phyloP scores from a whole-genome alignment of 148 eudicot species.

The Amaranthus palmeri region DNA sequence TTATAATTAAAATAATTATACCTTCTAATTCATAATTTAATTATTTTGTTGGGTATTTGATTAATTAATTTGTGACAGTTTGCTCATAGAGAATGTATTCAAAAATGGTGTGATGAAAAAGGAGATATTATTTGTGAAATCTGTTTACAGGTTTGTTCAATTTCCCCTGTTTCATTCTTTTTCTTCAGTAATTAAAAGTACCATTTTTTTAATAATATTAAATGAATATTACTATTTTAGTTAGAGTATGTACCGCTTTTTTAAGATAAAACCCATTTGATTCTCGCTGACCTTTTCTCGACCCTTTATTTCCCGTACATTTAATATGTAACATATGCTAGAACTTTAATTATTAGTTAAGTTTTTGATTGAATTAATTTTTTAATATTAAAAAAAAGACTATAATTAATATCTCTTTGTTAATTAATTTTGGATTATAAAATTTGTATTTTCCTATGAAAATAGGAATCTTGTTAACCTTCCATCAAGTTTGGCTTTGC shows the following conservation, averaged over 20 bases:
- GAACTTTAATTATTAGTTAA: not conserved
- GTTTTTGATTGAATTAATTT: not conserved
- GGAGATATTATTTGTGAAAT: slow-evolving; percentile 88
- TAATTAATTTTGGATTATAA: not conserved
- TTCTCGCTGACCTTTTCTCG: too few species aligned
- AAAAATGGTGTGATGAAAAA: slow-evolving; percentile 97
- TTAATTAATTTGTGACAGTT: slow-evolving; percentile 34
- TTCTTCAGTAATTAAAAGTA: not conserved
- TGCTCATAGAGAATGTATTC: slow-evolving; percentile 97
- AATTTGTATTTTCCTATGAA: not conserved
- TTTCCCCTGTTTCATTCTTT: slow-evolving; percentile 19
- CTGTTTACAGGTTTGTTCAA: slow-evolving; percentile 69
- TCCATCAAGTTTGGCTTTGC: slow-evolving; percentile 10
- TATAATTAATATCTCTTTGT: not conserved
- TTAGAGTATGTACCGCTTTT: not conserved
- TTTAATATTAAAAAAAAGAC: not conserved
- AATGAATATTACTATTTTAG: not conserved
- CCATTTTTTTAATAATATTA: not conserved
- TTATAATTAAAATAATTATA: not conserved
- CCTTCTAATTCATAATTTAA: not conserved
- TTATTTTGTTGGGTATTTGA: not conserved
- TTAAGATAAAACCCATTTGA: too few species aligned
- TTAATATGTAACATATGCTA: too few species aligned
- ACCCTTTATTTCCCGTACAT: too few species aligned
- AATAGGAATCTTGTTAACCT: not conserved